Conservation (phyloP, 148 eudicot genomes). For the Selenicereus undatus region DNA sequence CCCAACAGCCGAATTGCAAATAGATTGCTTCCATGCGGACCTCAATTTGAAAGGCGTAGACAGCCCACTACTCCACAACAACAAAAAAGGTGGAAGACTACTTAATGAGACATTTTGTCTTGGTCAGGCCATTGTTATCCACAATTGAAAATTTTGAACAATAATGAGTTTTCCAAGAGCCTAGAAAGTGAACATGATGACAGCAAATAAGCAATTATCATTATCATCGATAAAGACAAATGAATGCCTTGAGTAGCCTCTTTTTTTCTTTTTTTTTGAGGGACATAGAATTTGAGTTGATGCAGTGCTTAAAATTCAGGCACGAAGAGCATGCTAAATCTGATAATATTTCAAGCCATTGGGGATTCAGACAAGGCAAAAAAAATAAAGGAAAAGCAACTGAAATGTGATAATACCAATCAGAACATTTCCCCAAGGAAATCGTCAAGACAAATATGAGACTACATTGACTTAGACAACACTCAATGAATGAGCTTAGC, state of each 20-base stretch:
- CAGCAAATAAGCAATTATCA: not conserved
- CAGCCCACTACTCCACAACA: not conserved
- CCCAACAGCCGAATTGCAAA: not conserved
- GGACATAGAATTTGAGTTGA: not conserved
- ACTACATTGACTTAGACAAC: not conserved
- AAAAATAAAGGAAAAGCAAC: not conserved
- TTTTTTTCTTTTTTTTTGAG: not conserved
- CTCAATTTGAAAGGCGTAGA: not conserved
- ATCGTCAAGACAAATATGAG: not conserved
- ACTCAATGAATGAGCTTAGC: not conserved
- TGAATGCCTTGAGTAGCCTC: not conserved
- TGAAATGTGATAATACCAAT: not conserved
- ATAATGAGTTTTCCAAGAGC: not conserved
- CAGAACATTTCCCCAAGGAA: not conserved
- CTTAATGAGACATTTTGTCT: not conserved
- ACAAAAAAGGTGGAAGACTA: not conserved
- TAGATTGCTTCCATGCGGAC: not conserved
- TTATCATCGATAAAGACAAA: not conserved
- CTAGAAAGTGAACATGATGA: not conserved
- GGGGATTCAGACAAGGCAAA: not conserved
- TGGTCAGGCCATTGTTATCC: not conserved
- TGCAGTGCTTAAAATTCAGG: not conserved
- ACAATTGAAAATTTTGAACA: not conserved
- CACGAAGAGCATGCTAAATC: slow-evolving; percentile 9
- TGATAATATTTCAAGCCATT: not conserved